Conservation (phyloP, 192 early-diverging fungal species). For the Geranomyces michiganensis region DNA sequence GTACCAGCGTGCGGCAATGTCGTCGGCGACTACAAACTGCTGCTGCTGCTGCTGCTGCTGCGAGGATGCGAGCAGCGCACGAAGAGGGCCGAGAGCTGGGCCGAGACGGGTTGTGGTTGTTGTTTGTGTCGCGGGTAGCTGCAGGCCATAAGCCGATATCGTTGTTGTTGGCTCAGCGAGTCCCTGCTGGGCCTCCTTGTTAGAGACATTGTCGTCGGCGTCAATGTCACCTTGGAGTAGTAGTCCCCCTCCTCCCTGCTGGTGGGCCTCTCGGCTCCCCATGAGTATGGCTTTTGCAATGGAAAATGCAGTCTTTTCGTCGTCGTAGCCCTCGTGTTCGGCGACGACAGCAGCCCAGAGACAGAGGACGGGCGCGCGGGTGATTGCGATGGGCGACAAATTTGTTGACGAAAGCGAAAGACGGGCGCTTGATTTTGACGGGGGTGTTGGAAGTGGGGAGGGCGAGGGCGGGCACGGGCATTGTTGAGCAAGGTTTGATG, state of each 20-base stretch:
- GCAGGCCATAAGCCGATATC: background rate
- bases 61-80: too few relatives aligned
- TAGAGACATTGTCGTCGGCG: too few relatives aligned
- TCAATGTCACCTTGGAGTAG: too few relatives aligned
- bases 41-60: background rate
- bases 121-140: background rate
- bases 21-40: background rate
- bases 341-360: slow-evolving; percentile 17
- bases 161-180: too few relatives aligned
- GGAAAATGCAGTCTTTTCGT: slow-evolving; percentile 1
- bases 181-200: too few relatives aligned
- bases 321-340: slow-evolving; percentile 11
- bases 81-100: too few relatives aligned
- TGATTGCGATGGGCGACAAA: slow-evolving; percentile 12
- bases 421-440: background rate
- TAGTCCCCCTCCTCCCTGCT: too few relatives aligned
- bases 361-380: slow-evolving; percentile 15
- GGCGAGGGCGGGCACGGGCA: too few relatives aligned
- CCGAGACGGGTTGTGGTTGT: too few relatives aligned
- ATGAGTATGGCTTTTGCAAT: slow-evolving; percentile 11
- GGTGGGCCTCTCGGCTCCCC: too few relatives aligned
- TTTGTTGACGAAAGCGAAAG: background rate
- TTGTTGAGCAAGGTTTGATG: background rate
- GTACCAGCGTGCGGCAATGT: slow-evolving; percentile 11
- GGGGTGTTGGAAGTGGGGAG: too few relatives aligned